Conservation (phyloP, 345 rosid species). For the Murraya paniculata region DNA sequence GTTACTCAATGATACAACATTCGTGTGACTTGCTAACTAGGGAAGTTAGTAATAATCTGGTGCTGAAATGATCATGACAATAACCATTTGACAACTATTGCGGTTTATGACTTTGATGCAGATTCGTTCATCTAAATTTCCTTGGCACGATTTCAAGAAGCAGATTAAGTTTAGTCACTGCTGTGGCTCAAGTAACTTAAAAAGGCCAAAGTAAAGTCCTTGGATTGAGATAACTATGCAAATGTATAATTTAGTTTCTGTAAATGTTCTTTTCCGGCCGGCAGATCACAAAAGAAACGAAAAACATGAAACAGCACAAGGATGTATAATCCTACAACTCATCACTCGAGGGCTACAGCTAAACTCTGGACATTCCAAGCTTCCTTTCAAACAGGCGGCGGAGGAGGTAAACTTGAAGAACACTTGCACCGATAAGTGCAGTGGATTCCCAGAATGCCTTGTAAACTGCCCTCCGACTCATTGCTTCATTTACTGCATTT, state of each 20-base stretch:
- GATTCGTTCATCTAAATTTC: neutral
- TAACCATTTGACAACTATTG: neutral
- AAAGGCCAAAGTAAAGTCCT: neutral
- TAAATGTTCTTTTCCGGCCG: neutral
- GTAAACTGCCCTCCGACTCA: conserved; percentile 57
- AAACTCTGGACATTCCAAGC: conserved; percentile 63
- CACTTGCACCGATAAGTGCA: conserved; percentile 55
- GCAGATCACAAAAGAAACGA: neutral
- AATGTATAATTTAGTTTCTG: conserved; percentile 2
- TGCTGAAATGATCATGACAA: too few relatives aligned
- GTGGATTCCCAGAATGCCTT: conserved; percentile 65
- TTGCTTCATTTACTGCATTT: conserved; percentile 63
- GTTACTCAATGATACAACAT: neutral
- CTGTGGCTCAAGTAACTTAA: neutral
- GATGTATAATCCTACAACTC: conserved; percentile 2
- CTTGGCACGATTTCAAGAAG: neutral
- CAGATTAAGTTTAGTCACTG: too few relatives aligned
- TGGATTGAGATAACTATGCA: neutral
- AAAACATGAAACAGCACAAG: conserved; percentile 4
- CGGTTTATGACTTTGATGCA: neutral
- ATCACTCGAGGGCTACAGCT: conserved; percentile 1
- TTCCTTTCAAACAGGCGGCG: conserved; percentile 64
- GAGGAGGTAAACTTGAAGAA: conserved; percentile 68
- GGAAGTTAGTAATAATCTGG: neutral
- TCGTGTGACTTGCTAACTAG: neutral